Percentiles rank a stretch among this genome's conserved stretches.
Conservation (phyloP, 1,139 yeast species). For the Saccharomyces uvarum region DNA sequence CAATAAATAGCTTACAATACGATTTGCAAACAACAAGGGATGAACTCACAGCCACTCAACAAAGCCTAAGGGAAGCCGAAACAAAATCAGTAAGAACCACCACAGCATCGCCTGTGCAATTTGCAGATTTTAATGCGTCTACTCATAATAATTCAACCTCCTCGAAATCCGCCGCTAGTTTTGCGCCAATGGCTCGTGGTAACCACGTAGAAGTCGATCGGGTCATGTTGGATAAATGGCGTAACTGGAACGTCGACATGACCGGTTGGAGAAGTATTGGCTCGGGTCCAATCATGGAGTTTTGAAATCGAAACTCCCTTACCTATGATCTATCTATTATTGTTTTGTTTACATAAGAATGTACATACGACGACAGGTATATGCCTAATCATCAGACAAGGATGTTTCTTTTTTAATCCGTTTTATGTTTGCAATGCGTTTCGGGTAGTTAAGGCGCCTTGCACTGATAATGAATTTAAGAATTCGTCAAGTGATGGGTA, state of each 20-base stretch:
- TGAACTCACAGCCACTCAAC: conserved; percentile 19
- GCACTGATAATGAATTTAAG: no score
- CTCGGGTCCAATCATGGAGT: conserved; percentile 49
- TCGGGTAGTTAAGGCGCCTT: no score
- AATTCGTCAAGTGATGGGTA: no score
- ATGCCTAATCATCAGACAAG: conserved; percentile 1
- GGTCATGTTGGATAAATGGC: conserved; percentile 51
- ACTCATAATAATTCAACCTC: conserved; percentile 4
- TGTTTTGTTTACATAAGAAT: not conserved
- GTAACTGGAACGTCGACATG: conserved; percentile 84
- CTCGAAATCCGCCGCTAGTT: conserved; percentile 1
- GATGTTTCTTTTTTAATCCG: not conserved
- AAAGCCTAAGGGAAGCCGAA: conserved; percentile 18
- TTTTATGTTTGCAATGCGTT: conserved; percentile 4
- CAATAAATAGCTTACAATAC: conserved; percentile 28
- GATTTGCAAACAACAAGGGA: conserved; percentile 11
- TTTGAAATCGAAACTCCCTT: conserved; percentile 28
- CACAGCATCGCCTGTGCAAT: conserved; percentile 17
- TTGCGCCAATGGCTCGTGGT: not conserved
- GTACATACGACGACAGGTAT: conserved; percentile 4
- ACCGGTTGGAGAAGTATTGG: conserved; percentile 66
- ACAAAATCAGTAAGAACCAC: conserved; percentile 13
- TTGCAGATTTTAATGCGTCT: conserved; percentile 13
- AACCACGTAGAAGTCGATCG: conserved; percentile 22
- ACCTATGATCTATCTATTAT: not conserved